These are phyloP conservation scores for Ceratocystis smalleyi DNA, from an alignment of 2,329 filamentous ascomycete genomes.

Conservation along the genomic window DNA sequence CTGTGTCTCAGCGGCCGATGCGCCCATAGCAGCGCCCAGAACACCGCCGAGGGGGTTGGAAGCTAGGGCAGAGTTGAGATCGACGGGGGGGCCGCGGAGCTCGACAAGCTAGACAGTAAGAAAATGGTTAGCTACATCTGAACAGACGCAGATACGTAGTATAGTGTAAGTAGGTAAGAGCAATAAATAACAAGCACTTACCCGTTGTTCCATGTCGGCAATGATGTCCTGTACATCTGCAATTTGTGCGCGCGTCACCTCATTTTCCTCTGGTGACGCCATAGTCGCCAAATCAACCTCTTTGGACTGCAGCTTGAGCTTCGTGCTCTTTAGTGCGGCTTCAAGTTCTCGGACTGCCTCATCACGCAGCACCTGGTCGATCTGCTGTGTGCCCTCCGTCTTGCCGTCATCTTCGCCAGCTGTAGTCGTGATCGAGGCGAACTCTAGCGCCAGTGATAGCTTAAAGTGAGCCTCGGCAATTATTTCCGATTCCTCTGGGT, in stretches of 20 bases:
- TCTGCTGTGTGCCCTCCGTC: conserved; percentile 30
- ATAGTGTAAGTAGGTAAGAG: not conserved
- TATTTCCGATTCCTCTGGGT: conserved; percentile 64
- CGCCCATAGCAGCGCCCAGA: conserved; percentile 44
- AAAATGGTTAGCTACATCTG: too few relatives aligned
- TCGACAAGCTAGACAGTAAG: conserved; percentile 41
- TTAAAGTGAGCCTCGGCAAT: conserved; percentile 95
- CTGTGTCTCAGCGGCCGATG: conserved; percentile 43
- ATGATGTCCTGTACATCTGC: conserved; percentile 63
- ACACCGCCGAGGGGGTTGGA: conserved; percentile 39
- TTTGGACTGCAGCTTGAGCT: conserved; percentile 53
- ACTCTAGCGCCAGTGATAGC: conserved; percentile 85
- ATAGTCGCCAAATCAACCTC: conserved; percentile 49
- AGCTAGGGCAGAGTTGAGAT: conserved; percentile 40
- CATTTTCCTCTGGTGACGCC: conserved; percentile 51
- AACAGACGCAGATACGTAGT: not conserved
- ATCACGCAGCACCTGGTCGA: conserved; percentile 55
- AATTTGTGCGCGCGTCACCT: conserved; percentile 46
- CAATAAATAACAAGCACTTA: conserved; percentile 27
- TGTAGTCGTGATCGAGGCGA: conserved; percentile 59
- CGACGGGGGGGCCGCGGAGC: conserved; percentile 46
- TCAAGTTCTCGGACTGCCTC: conserved; percentile 59
- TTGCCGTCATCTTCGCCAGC: conserved; percentile 35
- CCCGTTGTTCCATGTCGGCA: conserved; percentile 60
- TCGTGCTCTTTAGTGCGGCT: conserved; percentile 56